These are phyloP conservation scores for Ceratobasidium sp. DNA, from an alignment of 1,284 basidiomycete species.

Conservation along the genomic window DNA sequence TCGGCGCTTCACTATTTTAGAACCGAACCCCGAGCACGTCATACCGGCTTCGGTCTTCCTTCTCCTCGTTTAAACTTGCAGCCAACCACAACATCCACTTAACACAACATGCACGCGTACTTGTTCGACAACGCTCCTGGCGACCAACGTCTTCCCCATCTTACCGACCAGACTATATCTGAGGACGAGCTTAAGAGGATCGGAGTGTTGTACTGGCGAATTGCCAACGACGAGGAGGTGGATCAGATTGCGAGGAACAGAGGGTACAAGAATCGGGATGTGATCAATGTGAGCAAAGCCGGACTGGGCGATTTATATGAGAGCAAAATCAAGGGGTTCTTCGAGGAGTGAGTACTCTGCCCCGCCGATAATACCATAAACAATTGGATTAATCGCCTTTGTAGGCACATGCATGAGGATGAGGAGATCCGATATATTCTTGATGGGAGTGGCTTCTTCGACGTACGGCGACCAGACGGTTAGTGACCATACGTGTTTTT, in stretches of 20 bases:
- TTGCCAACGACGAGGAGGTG: slow-evolving; percentile 66
- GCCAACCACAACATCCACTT: slow-evolving; percentile 10
- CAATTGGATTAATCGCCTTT: not conserved
- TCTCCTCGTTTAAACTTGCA: not conserved
- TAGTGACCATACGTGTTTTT: slow-evolving; percentile 27
- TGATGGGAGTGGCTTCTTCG: slow-evolving; percentile 87
- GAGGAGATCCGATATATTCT: slow-evolving; percentile 92
- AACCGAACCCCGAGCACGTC: slow-evolving; percentile 16
- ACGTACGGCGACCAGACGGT: slow-evolving; percentile 70
- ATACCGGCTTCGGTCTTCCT: slow-evolving; percentile 10
- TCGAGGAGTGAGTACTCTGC: slow-evolving; percentile 73
- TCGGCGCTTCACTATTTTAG: too few relatives aligned
- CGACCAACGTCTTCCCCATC: slow-evolving; percentile 82
- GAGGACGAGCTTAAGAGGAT: slow-evolving; percentile 66
- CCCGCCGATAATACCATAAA: not conserved
- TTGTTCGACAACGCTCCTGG: slow-evolving; percentile 82
- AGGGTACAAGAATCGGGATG: slow-evolving; percentile 83
- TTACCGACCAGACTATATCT: slow-evolving; percentile 67
- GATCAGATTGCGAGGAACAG: slow-evolving; percentile 74
- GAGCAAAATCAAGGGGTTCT: slow-evolving; percentile 82
- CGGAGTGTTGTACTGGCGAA: slow-evolving; percentile 73
- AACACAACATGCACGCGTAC: slow-evolving; percentile 77
- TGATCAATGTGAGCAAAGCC: slow-evolving; percentile 79
- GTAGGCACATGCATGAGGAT: slow-evolving; percentile 89
- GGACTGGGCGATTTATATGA: slow-evolving; percentile 85